Conservation (phyloP, 805 yeast species). For the Zygosaccharomyces pseudorouxii region DNA sequence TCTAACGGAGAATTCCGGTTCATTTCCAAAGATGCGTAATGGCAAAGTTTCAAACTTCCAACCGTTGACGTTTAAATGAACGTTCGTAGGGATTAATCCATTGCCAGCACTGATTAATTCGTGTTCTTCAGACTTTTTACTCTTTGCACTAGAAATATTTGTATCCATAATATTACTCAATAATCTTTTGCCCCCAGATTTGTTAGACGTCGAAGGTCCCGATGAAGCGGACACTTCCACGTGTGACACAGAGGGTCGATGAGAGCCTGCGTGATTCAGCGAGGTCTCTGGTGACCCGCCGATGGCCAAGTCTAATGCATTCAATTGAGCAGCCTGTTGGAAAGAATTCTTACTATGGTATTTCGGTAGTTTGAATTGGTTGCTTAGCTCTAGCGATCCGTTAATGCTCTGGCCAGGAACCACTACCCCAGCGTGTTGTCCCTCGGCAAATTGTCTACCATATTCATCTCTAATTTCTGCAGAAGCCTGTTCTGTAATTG, state of each 20-base stretch:
- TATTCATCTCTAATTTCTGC: constrained; percentile 26
- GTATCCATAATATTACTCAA: constrained; percentile 23
- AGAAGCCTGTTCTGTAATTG: constrained; percentile 29
- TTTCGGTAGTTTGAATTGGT: constrained; percentile 32
- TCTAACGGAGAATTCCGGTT: constrained; percentile 29
- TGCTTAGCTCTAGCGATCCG: constrained; percentile 33
- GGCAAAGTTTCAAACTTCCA: constrained; percentile 35
- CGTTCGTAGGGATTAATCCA: constrained; percentile 7
- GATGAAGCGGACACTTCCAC: constrained; percentile 1
- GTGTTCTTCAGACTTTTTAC: constrained; percentile 12
- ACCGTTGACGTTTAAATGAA: constrained; percentile 27
- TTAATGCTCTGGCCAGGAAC: constrained; percentile 32
- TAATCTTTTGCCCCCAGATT: constrained; percentile 22
- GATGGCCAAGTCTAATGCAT: constrained; percentile 29
- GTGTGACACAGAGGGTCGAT: background rate
- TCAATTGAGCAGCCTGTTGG: constrained; percentile 27
- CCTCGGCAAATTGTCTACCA: constrained; percentile 18
- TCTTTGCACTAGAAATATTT: constrained; percentile 5
- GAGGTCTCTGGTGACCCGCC: constrained; percentile 12
- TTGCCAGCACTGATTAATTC: constrained; percentile 6
- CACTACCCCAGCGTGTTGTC: constrained; percentile 24
- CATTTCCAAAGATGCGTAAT: constrained; percentile 18
- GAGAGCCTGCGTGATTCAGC: background rate
- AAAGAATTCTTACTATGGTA: constrained; percentile 34
- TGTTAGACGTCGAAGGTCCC: constrained; percentile 9